Evolutionary conservation across 2,329 filamentous ascomycete species (phyloP).

Genomic region (Colletotrichum orbiculare): DNA sequence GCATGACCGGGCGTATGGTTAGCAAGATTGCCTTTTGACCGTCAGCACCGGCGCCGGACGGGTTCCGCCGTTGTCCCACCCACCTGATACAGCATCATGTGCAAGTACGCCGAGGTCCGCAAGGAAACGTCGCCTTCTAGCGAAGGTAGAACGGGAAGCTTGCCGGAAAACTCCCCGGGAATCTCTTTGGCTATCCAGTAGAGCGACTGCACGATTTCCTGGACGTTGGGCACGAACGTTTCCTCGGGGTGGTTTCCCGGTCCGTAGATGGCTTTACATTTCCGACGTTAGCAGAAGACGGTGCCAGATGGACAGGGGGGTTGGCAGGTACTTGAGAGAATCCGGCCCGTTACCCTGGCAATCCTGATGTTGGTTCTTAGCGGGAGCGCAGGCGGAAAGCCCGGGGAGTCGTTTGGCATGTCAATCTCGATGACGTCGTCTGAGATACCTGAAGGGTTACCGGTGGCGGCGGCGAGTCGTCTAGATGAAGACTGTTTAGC

Average conservation of each 20-base stretch:
- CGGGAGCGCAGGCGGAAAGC: constrained; percentile 13
- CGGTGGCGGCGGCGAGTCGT: constrained; percentile 33
- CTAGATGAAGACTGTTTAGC: neutral
- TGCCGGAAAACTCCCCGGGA: constrained; percentile 38
- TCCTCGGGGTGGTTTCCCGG: constrained; percentile 44
- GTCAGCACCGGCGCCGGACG: neutral
- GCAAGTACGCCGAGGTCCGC: constrained; percentile 45
- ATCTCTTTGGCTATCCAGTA: constrained; percentile 40
- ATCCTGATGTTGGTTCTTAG: constrained; percentile 29
- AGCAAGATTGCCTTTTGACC: constrained; percentile 36
- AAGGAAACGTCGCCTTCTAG: constrained; percentile 41
- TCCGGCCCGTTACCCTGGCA: constrained; percentile 28
- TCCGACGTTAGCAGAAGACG: constrained; percentile 37
- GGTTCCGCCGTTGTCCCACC: neutral
- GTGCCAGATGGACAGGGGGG: too few species aligned
- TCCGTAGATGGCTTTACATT: constrained; percentile 44
- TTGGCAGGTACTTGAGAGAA: constrained; percentile 3
- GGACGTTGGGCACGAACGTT: constrained; percentile 45
- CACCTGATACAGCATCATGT: constrained; percentile 48
- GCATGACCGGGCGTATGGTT: constrained; percentile 31
- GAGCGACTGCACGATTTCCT: constrained; percentile 43
- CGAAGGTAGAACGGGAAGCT: constrained; percentile 34
- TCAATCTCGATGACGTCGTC: constrained; percentile 28
- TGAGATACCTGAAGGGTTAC: constrained; percentile 24
- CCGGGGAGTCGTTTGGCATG: constrained; percentile 23